Evolutionary conservation across 2,329 filamentous ascomycete genomes (phyloP), one percentile per base, ranked within the genome.

Genomic region (Venturia aucupariae): DNA sequence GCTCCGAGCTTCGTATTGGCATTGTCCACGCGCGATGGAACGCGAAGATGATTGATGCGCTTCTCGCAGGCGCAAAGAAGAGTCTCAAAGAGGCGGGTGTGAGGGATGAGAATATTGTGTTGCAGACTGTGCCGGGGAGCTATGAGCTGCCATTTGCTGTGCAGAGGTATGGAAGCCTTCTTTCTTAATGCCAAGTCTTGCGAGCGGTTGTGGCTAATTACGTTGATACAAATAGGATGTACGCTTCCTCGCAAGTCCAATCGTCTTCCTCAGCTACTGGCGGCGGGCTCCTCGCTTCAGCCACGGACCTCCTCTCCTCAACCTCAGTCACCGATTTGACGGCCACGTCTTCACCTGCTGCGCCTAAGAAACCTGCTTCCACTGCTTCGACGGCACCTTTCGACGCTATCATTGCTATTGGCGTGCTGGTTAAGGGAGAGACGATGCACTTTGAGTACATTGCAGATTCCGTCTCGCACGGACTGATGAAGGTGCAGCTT

Each of bases 401-500:
- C 72, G 93, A 97, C 74, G 94, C 94, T 67, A 86, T 99, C 68
- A 92, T 99, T 69, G 92, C 94, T 63, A 90, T 99, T 69, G 94
- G 94, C 64, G 92, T 96, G 65, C 85, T 99, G 67, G 97, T 99
- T 80, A 99, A 99, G 81, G 94, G 94, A 75, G 90, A 96, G 78
- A 97, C 94, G 7, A 97, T 97, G 92, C 94, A 99, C 79, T 99
- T 99, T 73, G 94, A 99, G 79, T 97, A 99, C 79, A 99, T 99
- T 71, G 84, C 92, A 51, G 94, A 97, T 68, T 86, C 90, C 48
- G 92, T 95, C 7, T 91, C 87, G 65, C 90, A 96, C 67, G 94
- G 91, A 7, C 82, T 99, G 67, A 99, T 99, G 94, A 87, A 90
- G 68, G 87, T 97, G 66, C 92, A 96, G 76, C 81, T 97, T 64